Conservation (phyloP, 768 basidiomycete species). For the Thelephora ganbajun region DNA sequence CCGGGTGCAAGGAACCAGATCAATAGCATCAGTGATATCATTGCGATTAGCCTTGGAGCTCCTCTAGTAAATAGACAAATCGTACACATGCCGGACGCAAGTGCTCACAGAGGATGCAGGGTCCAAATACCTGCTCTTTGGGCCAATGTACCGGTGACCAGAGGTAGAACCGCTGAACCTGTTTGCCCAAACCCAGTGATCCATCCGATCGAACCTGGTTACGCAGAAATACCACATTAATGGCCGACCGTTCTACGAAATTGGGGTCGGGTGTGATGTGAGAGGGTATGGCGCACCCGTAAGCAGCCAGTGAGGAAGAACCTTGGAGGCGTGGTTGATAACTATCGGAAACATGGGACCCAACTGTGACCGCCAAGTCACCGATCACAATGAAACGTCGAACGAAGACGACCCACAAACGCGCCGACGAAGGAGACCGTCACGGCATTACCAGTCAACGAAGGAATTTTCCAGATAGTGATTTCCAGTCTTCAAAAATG, state of each 20-base stretch:
- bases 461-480: conserved; percentile 39
- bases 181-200: conserved; percentile 40
- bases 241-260: no score
- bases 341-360: conserved; percentile 42
- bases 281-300: conserved; percentile 18
- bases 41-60: conserved; percentile 30
- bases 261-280: no score
- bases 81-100: no score
- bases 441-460: conserved; percentile 35
- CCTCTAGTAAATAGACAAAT: no score
- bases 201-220: conserved; percentile 24
- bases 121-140: no score
- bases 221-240: no score
- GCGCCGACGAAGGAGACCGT: conserved; percentile 22
- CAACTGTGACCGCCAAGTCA: conserved; percentile 14
- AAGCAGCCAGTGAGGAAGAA: conserved; percentile 61
- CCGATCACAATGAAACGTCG: not conserved
- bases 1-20: no score
- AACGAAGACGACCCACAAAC: not conserved
- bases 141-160: conserved; percentile 59
- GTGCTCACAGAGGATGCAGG: no score
- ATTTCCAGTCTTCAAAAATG: conserved; percentile 23
- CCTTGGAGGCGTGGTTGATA: conserved; percentile 54
- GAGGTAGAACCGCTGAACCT: conserved; percentile 59
- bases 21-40: no score